Percentiles rank a stretch among this genome's conserved stretches.
Conservation (phyloP, 202 grass and related monocot species). For the Miscanthus sacchariflorus region DNA sequence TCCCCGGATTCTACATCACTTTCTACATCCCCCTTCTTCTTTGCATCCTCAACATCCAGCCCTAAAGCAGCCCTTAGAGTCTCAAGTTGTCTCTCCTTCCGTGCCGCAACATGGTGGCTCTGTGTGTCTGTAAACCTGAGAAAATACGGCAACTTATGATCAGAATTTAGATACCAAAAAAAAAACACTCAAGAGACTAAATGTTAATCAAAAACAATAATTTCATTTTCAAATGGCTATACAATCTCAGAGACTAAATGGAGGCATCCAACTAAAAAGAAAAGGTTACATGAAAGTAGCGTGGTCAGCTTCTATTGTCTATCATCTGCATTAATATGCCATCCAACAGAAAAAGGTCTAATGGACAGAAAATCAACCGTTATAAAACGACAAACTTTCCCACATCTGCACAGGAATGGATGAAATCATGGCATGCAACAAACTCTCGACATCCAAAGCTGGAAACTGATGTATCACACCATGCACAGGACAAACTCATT, state of each 20-base stretch:
- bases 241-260: not conserved
- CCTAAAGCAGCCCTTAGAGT: conserved; percentile 76
- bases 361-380: not conserved
- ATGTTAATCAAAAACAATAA: not conserved
- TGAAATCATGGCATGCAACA: not conserved
- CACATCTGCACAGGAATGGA: not conserved
- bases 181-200: not conserved
- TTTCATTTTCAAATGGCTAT: not conserved
- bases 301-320: not conserved
- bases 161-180: conserved; percentile 1
- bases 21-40: conserved; percentile 61
- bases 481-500: not conserved
- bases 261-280: not conserved
- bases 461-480: not conserved
- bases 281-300: not conserved
- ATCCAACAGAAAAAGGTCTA: not conserved
- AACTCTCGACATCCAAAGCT: not conserved
- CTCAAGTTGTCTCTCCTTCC: conserved; percentile 94
- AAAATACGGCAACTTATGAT: conserved; percentile 26
- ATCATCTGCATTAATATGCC: too few relatives aligned
- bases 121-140: conserved; percentile 80
- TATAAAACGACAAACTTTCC: not conserved
- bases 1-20: conserved; percentile 95
- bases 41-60: conserved; percentile 52
- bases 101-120: conserved; percentile 86